Conservation (phyloP, 805 yeast genomes). For the Wickerhamiella galacta region DNA sequence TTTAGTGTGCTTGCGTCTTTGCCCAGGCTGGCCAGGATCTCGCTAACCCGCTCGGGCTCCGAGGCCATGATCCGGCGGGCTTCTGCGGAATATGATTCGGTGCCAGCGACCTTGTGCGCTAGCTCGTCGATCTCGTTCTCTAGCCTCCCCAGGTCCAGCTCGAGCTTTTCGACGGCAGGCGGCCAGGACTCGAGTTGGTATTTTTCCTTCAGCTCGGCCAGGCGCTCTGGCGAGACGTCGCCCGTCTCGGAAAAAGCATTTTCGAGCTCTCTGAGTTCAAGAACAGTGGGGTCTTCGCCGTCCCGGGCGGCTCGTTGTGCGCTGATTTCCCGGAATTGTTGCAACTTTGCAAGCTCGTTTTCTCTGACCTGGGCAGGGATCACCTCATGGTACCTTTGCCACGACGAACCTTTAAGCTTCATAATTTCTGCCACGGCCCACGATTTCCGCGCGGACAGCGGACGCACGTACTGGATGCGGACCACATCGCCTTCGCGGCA, state of each 20-base stretch:
- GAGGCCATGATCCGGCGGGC: constrained; percentile 18
- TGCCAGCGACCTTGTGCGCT: constrained; percentile 17
- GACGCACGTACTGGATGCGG: constrained; percentile 71
- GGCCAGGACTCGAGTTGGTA: constrained; percentile 34
- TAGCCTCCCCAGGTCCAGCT: constrained; percentile 26
- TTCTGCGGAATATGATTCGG: constrained; percentile 10
- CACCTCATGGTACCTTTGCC: constrained; percentile 57
- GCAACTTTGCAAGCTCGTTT: constrained; percentile 47
- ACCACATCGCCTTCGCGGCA: constrained; percentile 94
- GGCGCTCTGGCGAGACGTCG: constrained; percentile 16
- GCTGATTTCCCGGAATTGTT: constrained; percentile 29
- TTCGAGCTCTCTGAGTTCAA: constrained; percentile 14
- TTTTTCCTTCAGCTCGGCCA: constrained; percentile 27
- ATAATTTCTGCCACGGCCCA: constrained; percentile 89
- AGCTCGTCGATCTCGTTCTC: constrained; percentile 25
- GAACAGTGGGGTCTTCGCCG: constrained; percentile 14
- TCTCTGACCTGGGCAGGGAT: constrained; percentile 48
- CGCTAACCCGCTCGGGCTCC: constrained; percentile 24
- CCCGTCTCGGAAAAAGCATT: constrained; percentile 12
- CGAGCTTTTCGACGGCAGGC: constrained; percentile 25
- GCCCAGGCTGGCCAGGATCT: constrained; percentile 24
- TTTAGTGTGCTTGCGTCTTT: constrained; percentile 28
- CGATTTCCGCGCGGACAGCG: constrained; percentile 61
- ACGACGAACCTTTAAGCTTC: constrained; percentile 79
- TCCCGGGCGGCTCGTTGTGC: constrained; percentile 13